Conservation (phyloP, 2,329 filamentous ascomycete genomes). For the Monosporascus sp. region DNA sequence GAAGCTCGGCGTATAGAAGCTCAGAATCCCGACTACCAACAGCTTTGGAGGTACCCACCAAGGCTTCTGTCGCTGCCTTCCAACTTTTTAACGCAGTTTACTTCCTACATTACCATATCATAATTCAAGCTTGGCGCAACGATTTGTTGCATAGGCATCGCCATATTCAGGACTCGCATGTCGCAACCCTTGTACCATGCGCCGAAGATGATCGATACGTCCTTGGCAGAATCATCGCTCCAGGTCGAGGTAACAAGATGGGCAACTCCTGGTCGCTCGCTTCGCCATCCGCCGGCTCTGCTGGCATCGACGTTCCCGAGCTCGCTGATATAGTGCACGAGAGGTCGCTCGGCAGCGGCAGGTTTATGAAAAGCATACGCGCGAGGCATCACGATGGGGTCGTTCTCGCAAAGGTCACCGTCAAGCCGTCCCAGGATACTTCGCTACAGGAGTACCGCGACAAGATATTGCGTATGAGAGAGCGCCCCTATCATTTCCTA, state of each 20-base stretch:
- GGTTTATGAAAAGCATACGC: conserved; percentile 95
- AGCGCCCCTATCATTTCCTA: not conserved
- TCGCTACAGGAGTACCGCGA: conserved; percentile 74
- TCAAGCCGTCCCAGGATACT: conserved; percentile 77
- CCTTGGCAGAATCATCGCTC: not conserved
- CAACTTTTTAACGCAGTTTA: too few relatives aligned
- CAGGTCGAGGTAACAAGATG: conserved; percentile 49
- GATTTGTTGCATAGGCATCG: too few relatives aligned
- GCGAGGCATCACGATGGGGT: conserved; percentile 86
- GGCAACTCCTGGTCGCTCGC: conserved; percentile 95
- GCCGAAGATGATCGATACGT: not conserved
- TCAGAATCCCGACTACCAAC: too few relatives aligned
- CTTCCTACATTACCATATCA: too few relatives aligned
- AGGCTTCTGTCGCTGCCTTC: too few relatives aligned
- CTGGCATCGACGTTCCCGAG: conserved; percentile 90
- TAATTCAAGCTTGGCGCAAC: too few relatives aligned
- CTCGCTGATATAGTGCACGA: conserved; percentile 88
- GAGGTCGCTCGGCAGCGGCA: conserved; percentile 81
- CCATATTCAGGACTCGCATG: not conserved
- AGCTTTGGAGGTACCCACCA: too few relatives aligned
- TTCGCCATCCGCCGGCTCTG: conserved; percentile 83
- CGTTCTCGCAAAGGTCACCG: conserved; percentile 88
- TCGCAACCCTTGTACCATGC: not conserved
- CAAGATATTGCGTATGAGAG: conserved; percentile 63
- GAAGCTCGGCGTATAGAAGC: too few relatives aligned